Evolutionary conservation across 345 rosid species (phyloP).

Genomic region (Mangifera indica): DNA sequence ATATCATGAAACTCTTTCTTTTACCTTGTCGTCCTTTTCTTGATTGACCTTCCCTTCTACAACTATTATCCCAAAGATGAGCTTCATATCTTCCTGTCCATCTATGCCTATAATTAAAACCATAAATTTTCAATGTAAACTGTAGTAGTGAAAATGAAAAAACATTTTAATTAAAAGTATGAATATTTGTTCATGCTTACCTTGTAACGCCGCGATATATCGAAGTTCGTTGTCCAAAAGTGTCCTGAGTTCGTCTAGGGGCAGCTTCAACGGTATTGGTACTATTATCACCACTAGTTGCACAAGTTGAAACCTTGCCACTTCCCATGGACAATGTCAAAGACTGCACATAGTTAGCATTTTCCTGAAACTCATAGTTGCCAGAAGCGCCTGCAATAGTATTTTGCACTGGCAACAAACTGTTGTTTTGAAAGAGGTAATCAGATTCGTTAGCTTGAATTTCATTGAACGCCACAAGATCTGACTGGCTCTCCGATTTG

Average conservation of each 20-base stretch:
- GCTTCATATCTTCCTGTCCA: conserved; percentile 99
- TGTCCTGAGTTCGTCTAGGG: conserved; percentile 82
- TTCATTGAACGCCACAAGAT: conserved; percentile 66
- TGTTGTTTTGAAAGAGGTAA: conserved; percentile 52
- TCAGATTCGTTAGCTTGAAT: conserved; percentile 58
- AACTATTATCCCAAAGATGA: conserved; percentile 99
- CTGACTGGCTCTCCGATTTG: conserved; percentile 71
- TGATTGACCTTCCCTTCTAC: conserved; percentile 98
- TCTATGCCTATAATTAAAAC: conserved; percentile 59
- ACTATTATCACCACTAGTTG: conserved; percentile 62
- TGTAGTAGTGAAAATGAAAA: no score
- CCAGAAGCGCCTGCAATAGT: conserved; percentile 33
- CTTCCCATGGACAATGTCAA: conserved; percentile 93
- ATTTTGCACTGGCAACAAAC: conserved; percentile 54
- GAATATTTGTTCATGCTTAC: conserved; percentile 26
- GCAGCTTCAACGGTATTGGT: conserved; percentile 55
- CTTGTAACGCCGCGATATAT: conserved; percentile 98
- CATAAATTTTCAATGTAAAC: background rate
- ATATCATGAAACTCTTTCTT: conserved; percentile 4
- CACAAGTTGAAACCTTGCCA: conserved; percentile 60
- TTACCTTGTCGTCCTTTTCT: conserved; percentile 98
- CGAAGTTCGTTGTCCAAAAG: conserved; percentile 96
- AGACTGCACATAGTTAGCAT: conserved; percentile 67
- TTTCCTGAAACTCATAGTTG: conserved; percentile 68
- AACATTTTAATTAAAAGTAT: no score